phyloP scores from a whole-genome alignment of 2,329 filamentous ascomycete genomes.

The Verticillium nonalfalfae region DNA sequence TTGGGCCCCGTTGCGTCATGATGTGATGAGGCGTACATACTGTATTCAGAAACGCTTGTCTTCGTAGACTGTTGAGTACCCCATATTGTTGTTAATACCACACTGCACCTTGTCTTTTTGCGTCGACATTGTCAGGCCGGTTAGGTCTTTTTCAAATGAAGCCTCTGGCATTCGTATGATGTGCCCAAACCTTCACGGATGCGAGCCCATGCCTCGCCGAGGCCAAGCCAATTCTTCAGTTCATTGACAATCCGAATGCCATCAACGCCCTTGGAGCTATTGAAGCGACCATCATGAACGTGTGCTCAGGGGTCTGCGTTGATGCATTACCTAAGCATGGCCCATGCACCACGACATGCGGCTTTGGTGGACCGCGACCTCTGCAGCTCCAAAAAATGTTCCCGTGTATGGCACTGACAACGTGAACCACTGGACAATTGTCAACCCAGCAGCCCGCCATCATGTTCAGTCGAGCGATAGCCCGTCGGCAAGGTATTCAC shows the following conservation, averaged over 20 bases:
- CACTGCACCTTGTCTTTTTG: conserved; percentile 1
- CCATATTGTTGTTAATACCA: conserved; percentile 11
- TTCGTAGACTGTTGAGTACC: conserved; percentile 11
- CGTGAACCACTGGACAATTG: background rate
- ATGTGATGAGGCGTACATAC: conserved; percentile 28
- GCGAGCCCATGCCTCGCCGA: background rate
- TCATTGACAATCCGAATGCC: no score
- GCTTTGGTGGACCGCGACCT: background rate
- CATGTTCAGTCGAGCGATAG: conserved; percentile 52
- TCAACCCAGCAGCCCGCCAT: conserved; percentile 16
- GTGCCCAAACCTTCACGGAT: no score
- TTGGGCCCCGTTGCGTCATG: conserved; percentile 18
- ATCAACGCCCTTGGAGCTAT: no score
- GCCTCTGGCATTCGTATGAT: no score
- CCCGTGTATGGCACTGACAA: background rate
- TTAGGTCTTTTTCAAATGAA: background rate
- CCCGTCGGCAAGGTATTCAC: conserved; percentile 46
- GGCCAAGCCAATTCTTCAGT: no score
- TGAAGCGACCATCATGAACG: background rate
- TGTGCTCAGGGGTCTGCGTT: background rate
- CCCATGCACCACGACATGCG: conserved; percentile 3
- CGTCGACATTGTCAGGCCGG: background rate
- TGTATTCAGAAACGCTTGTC: conserved; percentile 12
- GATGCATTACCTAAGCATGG: conserved; percentile 6
- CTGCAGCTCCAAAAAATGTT: conserved; percentile 11